These are phyloP conservation scores for Effrenium voratum DNA, from an alignment of 73 alveolate genomes.

Conservation along the genomic window DNA sequence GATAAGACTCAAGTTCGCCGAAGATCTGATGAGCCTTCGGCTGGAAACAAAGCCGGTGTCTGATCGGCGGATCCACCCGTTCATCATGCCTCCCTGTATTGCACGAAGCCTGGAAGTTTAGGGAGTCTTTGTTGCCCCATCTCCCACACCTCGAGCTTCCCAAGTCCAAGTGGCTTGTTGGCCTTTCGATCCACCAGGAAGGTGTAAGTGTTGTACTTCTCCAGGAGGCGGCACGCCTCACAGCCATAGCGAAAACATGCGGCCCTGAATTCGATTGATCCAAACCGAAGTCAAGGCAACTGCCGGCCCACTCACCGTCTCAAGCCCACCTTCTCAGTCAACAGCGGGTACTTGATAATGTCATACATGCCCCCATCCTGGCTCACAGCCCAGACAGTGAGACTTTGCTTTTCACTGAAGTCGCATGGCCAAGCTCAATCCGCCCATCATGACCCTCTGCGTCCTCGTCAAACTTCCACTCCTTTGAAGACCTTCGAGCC, in stretches of 20 bases:
- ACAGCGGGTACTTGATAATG: slow-evolving; percentile 92
- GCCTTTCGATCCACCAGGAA: slow-evolving; percentile 86
- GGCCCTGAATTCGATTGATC: no score
- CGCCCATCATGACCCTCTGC: no score
- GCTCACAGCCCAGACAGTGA: neutral
- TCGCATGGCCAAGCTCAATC: neutral
- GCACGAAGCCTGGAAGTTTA: no score
- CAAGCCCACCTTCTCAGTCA: slow-evolving; percentile 46
- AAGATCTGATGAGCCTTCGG: no score
- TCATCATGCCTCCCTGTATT: no score
- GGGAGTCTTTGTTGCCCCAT: neutral
- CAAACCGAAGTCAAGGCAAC: no score
- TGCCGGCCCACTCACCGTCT: neutral
- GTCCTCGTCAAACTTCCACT: slow-evolving; percentile 84
- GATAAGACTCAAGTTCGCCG: no score
- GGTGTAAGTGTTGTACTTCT: slow-evolving; percentile 92
- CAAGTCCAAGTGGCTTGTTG: slow-evolving; percentile 37
- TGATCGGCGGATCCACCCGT: no score
- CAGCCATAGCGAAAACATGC: no score
- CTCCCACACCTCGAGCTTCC: neutral
- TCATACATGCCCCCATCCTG: slow-evolving; percentile 94
- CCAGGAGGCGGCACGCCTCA: slow-evolving; percentile 85
- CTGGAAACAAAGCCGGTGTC: no score
- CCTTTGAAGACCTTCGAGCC: no score
- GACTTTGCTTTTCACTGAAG: neutral